phyloP scores from a whole-genome alignment of 345 rosid genomes.

The Camelina laxa region DNA sequence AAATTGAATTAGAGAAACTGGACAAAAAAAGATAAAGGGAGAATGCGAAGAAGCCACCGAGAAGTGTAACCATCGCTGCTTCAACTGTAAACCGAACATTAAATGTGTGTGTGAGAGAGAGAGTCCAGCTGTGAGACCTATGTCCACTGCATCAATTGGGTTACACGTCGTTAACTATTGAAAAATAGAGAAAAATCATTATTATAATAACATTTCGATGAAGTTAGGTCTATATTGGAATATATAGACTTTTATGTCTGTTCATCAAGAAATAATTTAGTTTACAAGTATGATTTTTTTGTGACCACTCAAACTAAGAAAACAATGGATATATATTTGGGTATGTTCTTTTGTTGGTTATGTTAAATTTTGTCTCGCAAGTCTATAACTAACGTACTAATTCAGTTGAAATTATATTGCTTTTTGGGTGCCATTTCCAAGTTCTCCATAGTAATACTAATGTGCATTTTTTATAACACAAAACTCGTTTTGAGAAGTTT shows the following conservation, averaged over 20 bases:
- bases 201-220: not conserved
- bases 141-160: slow-evolving; percentile 33
- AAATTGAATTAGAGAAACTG: slow-evolving; percentile 19
- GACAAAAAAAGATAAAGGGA: slow-evolving; percentile 11
- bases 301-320: not conserved
- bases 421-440: not conserved
- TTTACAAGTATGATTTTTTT: not conserved
- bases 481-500: not conserved
- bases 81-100: slow-evolving; percentile 44
- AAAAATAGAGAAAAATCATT: not conserved
- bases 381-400: not conserved
- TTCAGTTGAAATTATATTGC: not conserved
- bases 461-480: not conserved
- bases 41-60: slow-evolving; percentile 26
- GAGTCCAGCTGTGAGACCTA: slow-evolving; percentile 41
- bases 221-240: not conserved
- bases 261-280: not conserved
- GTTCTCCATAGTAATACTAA: not conserved
- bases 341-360: not conserved
- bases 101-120: slow-evolving; percentile 30
- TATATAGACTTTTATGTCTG: slow-evolving; percentile 1
- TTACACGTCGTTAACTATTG: not conserved
- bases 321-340: not conserved
- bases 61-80: slow-evolving; percentile 46
- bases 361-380: not conserved